phyloP scores from a whole-genome alignment of 768 basidiomycete genomes.

The Mycena maculata region DNA sequence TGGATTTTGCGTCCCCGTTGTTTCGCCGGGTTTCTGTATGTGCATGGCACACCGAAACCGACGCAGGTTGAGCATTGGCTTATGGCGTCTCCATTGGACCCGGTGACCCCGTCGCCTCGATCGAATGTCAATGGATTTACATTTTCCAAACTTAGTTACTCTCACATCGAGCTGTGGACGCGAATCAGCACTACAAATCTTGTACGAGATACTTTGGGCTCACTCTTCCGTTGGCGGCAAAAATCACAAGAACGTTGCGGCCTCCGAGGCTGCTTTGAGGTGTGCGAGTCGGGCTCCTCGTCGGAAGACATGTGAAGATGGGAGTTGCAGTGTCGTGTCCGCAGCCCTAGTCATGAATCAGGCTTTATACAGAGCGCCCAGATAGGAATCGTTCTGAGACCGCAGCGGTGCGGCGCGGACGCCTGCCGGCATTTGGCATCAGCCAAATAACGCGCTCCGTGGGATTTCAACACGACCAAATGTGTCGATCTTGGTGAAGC shows the following conservation, averaged over 20 bases:
- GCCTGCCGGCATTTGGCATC: too few relatives aligned
- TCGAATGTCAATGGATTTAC: background rate
- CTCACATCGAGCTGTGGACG: constrained; percentile 29
- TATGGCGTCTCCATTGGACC: too few relatives aligned
- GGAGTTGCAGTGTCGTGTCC: too few relatives aligned
- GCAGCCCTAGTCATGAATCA: too few relatives aligned
- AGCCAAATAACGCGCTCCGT: too few relatives aligned
- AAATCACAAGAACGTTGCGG: constrained; percentile 10
- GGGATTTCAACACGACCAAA: too few relatives aligned
- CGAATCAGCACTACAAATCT: background rate
- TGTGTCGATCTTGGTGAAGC: too few relatives aligned
- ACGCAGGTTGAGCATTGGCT: constrained; percentile 21
- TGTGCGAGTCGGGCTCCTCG: too few relatives aligned
- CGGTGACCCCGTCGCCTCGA: constrained; percentile 22
- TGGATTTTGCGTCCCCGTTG: constrained; percentile 29
- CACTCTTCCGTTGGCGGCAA: constrained; percentile 18
- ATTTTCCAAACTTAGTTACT: background rate
- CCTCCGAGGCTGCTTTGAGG: background rate
- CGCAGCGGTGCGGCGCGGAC: too few relatives aligned
- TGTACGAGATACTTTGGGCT: background rate
- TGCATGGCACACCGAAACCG: constrained; percentile 22
- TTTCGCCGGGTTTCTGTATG: constrained; percentile 13
- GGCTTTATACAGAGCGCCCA: too few relatives aligned
- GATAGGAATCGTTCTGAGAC: too few relatives aligned
- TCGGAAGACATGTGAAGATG: too few relatives aligned